These are phyloP conservation scores for Pleurostoma richardsiae DNA, from an alignment of 2,329 filamentous ascomycete species.

Conservation along the genomic window DNA sequence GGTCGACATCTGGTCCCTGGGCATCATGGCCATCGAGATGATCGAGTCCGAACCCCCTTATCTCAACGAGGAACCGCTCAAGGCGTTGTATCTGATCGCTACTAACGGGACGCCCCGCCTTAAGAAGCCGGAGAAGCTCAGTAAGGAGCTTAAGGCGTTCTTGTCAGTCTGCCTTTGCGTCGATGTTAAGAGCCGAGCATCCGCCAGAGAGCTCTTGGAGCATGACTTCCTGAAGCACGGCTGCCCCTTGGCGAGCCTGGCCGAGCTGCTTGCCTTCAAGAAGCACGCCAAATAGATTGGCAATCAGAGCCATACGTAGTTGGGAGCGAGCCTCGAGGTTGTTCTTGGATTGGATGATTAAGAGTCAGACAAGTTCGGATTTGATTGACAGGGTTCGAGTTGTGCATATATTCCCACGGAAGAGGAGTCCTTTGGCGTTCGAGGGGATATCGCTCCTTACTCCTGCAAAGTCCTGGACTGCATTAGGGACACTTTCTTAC, in stretches of 20 bases:
- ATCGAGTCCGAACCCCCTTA: slow-evolving; percentile 98
- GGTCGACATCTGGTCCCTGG: slow-evolving; percentile 97
- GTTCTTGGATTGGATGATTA: too few relatives aligned
- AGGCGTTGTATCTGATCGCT: slow-evolving; percentile 94
- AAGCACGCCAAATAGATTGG: slow-evolving; percentile 56
- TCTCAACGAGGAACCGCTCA: slow-evolving; percentile 94
- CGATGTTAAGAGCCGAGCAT: slow-evolving; percentile 90
- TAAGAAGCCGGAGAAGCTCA: slow-evolving; percentile 97
- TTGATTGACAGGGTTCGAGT: too few relatives aligned
- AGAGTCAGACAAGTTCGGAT: too few relatives aligned
- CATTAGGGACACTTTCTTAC: too few relatives aligned
- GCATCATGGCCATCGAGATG: slow-evolving; percentile 99
- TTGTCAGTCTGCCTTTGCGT: slow-evolving; percentile 94
- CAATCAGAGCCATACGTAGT: too few relatives aligned
- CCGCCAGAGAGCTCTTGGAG: slow-evolving; percentile 79
- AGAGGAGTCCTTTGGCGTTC: too few relatives aligned
- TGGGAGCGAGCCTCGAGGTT: too few relatives aligned
- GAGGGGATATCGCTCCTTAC: too few relatives aligned
- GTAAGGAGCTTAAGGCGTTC: slow-evolving; percentile 97
- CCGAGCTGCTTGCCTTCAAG: slow-evolving; percentile 85
- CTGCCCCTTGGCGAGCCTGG: slow-evolving; percentile 75
- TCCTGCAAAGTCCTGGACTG: too few relatives aligned
- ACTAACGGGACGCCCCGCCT: slow-evolving; percentile 95
- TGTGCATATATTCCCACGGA: too few relatives aligned
- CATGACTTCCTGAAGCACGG: slow-evolving; percentile 95